phyloP scores from a whole-genome alignment of 805 yeast genomes.

The Jamesozyma spencerorum region DNA sequence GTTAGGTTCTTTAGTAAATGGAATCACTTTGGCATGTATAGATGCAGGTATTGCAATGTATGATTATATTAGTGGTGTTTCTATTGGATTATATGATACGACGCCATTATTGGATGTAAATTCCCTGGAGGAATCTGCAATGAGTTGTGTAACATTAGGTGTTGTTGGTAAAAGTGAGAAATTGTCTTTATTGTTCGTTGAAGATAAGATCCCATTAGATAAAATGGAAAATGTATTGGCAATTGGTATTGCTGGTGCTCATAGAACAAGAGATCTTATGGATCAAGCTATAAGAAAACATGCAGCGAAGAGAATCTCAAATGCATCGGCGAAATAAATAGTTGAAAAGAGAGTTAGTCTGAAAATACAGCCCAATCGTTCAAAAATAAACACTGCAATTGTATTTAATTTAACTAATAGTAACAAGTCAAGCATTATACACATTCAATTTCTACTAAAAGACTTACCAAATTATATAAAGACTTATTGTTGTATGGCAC shows the following conservation, averaged over 20 bases:
- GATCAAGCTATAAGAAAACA: slow-evolving; percentile 72
- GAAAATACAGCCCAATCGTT: not conserved
- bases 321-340: slow-evolving; percentile 18
- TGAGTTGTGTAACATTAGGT: slow-evolving; percentile 75
- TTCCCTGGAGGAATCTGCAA: slow-evolving; percentile 71
- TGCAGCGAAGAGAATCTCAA: slow-evolving; percentile 50
- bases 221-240: slow-evolving; percentile 65
- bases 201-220: slow-evolving; percentile 79
- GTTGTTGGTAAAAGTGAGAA: slow-evolving; percentile 76
- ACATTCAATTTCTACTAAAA: too few species aligned
- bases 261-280: slow-evolving; percentile 73
- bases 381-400: not conserved
- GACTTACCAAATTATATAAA: too few species aligned
- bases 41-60: slow-evolving; percentile 95
- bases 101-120: slow-evolving; percentile 78
- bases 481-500: too few species aligned
- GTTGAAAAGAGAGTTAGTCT: slow-evolving; percentile 1
- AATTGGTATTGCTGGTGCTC: slow-evolving; percentile 81
- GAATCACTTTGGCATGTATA: slow-evolving; percentile 78
- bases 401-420: too few species aligned
- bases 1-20: slow-evolving; percentile 68
- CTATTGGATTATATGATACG: slow-evolving; percentile 71
- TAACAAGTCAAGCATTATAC: too few species aligned
- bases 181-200: slow-evolving; percentile 65
- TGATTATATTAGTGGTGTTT: slow-evolving; percentile 75